Evolutionary conservation across 257 asterid genomes (phyloP).

Genomic region (Datura wrightii): DNA sequence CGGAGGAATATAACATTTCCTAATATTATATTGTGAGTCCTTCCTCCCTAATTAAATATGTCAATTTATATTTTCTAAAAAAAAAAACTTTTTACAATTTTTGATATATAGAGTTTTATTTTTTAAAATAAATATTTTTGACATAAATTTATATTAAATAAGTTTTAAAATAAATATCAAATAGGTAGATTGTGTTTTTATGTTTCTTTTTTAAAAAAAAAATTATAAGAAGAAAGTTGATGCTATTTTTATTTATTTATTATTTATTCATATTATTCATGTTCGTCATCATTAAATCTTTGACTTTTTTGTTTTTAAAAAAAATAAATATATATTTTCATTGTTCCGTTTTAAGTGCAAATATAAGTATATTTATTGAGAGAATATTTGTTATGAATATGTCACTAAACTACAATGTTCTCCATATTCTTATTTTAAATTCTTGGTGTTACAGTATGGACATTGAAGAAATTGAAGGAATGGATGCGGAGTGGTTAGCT

Average conservation of each 20-base stretch:
- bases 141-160: too few relatives aligned
- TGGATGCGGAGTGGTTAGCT: slow-evolving; percentile 90
- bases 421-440: slow-evolving; percentile 18
- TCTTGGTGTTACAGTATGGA: slow-evolving; percentile 67
- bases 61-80: too few relatives aligned
- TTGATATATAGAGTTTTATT: too few relatives aligned
- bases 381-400: neutral
- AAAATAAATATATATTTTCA: neutral
- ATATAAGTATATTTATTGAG: neutral
- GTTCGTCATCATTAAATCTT: neutral
- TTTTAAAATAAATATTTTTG: too few relatives aligned
- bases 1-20: too few relatives aligned
- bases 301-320: neutral
- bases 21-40: too few relatives aligned
- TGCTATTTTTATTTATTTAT: neutral
- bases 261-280: neutral
- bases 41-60: neutral
- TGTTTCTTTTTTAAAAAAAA: too few relatives aligned
- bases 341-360: neutral
- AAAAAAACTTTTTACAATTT: too few relatives aligned
- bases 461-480: slow-evolving; percentile 87
- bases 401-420: slow-evolving; percentile 11
- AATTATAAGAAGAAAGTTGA: neutral
- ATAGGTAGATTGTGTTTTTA: neutral
- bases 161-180: too few relatives aligned